phyloP scores from a whole-genome alignment of 2,329 filamentous ascomycete species.

The Colletotrichum kahawae region DNA sequence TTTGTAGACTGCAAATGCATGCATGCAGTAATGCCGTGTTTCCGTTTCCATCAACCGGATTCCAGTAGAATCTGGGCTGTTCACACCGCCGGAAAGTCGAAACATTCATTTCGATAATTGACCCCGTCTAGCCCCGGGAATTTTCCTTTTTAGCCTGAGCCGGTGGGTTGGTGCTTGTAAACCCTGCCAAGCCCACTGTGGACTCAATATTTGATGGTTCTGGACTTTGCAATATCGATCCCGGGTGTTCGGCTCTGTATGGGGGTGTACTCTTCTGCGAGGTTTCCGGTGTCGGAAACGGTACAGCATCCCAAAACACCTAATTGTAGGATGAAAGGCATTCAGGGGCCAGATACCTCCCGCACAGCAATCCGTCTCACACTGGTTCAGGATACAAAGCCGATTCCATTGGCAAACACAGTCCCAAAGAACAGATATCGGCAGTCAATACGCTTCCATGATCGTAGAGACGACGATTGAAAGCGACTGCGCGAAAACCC shows the following conservation, averaged over 20 bases:
- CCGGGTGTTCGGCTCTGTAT: not conserved
- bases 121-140: not conserved
- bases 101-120: not conserved
- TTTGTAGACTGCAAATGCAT: not conserved
- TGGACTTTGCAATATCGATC: not conserved
- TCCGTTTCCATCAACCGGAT: not conserved
- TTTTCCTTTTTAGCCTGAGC: not conserved
- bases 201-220: not conserved
- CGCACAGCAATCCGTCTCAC: fast-evolving
- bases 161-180: not conserved
- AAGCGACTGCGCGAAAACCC: fast-evolving
- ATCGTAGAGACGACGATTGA: not conserved
- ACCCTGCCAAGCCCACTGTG: not conserved
- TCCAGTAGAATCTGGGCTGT: not conserved
- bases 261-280: not conserved
- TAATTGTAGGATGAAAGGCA: not conserved
- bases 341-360: not conserved
- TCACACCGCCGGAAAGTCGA: not conserved
- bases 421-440: not conserved
- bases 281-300: not conserved
- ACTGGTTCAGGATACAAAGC: not conserved
- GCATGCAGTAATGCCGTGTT: not conserved
- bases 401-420: not conserved
- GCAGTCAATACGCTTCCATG: not conserved
- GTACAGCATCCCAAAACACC: not conserved